Base-by-base conservation (phyloP, 2,329 filamentous ascomycete species). In the Verticillium isaacii region DNA sequence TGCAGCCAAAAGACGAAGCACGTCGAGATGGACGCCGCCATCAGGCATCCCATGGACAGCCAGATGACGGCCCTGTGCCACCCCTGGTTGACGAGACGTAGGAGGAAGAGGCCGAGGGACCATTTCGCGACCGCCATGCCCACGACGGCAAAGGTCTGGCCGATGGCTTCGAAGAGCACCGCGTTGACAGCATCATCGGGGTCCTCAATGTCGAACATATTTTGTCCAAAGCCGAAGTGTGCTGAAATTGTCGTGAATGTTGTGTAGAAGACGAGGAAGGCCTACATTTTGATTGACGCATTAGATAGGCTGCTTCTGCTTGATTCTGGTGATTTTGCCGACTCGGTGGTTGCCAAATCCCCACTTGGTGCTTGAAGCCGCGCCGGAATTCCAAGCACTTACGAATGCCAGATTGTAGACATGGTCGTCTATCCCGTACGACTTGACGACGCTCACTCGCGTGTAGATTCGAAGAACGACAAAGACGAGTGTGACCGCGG, bases 401-500 rank as follows among this genome's bases (percentile, higher is more conserved):
- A 64, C 63, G 12, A 63, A 64, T 3, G 61, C 41, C 12, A 62
- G 32, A 34, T 64, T 64, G 45, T 61, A 64, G 50, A 63, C 61
- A 6, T 64, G 63, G 57, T 64, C 63, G 37, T 64, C 61, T 23
- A 63, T 59, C 17, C 63, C 63, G 17, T 64, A 64, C 2, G 63
- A 61, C 36, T 61, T 55, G 7, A 64, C 57, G 8, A 64, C 39
- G 25, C 41, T 39, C 15, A 63, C 17, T 6, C 77, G 72, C 1
- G 75, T 78, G 59, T 78, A 78, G 1, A 74, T 66, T 2, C 75
- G 73, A 1, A 77, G 69, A 9, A 63, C 56, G 7, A 77, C 72
- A 57, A 78, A 73, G 32, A 68, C 23, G 3, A 73, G 57, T 19
- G 67, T 63, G 11, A 72, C 41, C 2, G 32, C 60, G 2, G 68